A percentile compares a stretch with the other conserved stretches of the same genome.
Conservation (phyloP, 2,329 filamentous ascomycete genomes). For the Microdochium trichocladiopsis region DNA sequence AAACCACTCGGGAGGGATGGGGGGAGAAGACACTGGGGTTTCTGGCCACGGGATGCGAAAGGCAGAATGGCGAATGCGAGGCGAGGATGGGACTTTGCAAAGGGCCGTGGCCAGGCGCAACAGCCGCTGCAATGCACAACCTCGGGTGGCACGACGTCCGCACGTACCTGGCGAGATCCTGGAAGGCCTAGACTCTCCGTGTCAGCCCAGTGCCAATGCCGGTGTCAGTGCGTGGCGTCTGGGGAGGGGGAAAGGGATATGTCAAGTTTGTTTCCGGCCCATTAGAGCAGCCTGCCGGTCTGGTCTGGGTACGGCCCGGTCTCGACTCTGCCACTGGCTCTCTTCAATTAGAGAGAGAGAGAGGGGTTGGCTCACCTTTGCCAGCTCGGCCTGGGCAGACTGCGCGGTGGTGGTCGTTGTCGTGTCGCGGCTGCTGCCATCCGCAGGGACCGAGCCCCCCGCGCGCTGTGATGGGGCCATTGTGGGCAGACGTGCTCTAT, state of each 20-base stretch:
- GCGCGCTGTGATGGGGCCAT: no score
- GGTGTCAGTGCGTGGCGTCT: no score
- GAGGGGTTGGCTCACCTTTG: slow-evolving; percentile 5
- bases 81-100: neutral
- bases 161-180: slow-evolving; percentile 22
- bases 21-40: no score
- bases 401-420: neutral
- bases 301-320: neutral
- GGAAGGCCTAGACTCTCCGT: slow-evolving; percentile 19
- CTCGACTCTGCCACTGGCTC: no score
- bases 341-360: no score
- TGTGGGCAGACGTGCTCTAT: no score
- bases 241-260: no score
- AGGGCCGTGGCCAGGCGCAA: neutral
- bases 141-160: no score
- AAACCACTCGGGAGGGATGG: no score
- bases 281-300: no score
- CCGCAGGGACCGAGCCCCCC: no score
- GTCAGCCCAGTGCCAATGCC: slow-evolving; percentile 10
- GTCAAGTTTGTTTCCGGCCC: no score
- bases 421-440: neutral
- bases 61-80: neutral
- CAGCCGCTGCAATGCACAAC: neutral
- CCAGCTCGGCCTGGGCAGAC: slow-evolving; percentile 4
- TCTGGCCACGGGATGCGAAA: neutral